Evolutionary conservation across 1,139 yeast species (phyloP), one percentile per base, ranked within the genome.

Genomic region (Spencermartinsiella ligniputridi): DNA sequence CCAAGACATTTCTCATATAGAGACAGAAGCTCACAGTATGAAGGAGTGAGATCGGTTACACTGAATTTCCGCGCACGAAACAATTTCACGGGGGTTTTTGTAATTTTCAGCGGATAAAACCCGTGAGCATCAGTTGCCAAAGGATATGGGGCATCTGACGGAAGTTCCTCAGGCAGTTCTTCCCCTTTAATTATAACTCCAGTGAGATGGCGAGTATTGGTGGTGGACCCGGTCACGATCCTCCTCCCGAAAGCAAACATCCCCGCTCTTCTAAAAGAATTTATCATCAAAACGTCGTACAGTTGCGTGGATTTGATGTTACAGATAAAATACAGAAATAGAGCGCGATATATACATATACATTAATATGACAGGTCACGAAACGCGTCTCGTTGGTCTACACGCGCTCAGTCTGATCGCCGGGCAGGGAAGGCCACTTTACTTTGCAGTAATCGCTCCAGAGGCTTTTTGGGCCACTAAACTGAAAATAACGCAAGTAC

Each of bases 401-500:
- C n/a, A n/a, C n/a, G n/a, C n/a, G n/a, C n/a, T n/a, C n/a, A n/a
- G n/a, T n/a, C n/a, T n/a, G n/a, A n/a, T n/a, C n/a, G n/a, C n/a
- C n/a, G n/a, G n/a, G n/a, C n/a, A n/a, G n/a, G n/a, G n/a, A n/a
- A n/a, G n/a, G n/a, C n/a, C n/a, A n/a, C n/a, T n/a, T 19, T 38
- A 22, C 32, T 29, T 24, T 12, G 30, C 22, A 12, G 36, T 35
- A 27, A 35, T 43, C 12, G 47, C 44, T 13, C 57, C 58, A 8
- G 61, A 55, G 11, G 57, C 56, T 48, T 74, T 76, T 61, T 86
- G 95, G 1, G 95, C 92, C 44, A 87, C 79, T 55, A 87, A 78
- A 40, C 92, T 83, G 62, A 87, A 86, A 35, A 82, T 69, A 15
- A 85, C 90, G 61, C 95, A 85, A 12, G 90, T 78, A 1, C 92